phyloP scores from a whole-genome alignment of 371 early-diverging fungal genomes.

The Vittaforma corneae region DNA sequence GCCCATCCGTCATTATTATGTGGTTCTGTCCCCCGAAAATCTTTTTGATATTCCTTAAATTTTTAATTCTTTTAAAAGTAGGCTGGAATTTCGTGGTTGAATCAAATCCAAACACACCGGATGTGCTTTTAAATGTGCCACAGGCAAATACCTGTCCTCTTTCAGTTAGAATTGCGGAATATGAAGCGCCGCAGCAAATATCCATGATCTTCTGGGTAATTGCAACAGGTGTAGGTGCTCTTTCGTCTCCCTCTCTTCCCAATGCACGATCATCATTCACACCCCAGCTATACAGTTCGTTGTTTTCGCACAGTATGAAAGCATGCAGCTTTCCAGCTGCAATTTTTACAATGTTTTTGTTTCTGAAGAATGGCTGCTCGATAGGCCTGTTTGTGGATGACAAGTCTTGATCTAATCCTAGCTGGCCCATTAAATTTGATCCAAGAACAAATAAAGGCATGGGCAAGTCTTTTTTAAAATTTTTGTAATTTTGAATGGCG shows the following conservation, averaged over 20 bases:
- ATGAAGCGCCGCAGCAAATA: conserved; percentile 79
- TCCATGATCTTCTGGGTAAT: conserved; percentile 63
- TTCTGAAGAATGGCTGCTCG: conserved; percentile 62
- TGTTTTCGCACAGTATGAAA: conserved; percentile 60
- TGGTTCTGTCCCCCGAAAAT: conserved; percentile 80
- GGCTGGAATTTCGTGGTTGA: conserved; percentile 63
- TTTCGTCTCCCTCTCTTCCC: conserved; percentile 66
- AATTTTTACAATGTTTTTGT: conserved; percentile 61
- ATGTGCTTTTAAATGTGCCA: conserved; percentile 74
- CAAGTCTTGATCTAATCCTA: conserved; percentile 75
- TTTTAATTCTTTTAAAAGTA: conserved; percentile 61
- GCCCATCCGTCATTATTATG: conserved; percentile 66
- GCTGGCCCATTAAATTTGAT: conserved; percentile 81
- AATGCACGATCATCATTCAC: conserved; percentile 93
- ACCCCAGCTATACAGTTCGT: conserved; percentile 75
- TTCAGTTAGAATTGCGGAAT: conserved; percentile 72
- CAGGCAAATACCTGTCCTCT: conserved; percentile 75
- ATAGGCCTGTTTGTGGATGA: conserved; percentile 60
- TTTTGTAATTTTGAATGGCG: too few species aligned
- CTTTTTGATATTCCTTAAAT: conserved; percentile 60
- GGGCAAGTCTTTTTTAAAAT: conserved; percentile 1
- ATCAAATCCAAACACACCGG: conserved; percentile 63
- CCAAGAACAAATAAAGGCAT: conserved; percentile 75
- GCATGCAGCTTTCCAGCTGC: conserved; percentile 63
- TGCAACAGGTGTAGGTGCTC: conserved; percentile 29